Conservation (phyloP, 2,329 filamentous ascomycete genomes). For the Dissoconium aciculare region DNA sequence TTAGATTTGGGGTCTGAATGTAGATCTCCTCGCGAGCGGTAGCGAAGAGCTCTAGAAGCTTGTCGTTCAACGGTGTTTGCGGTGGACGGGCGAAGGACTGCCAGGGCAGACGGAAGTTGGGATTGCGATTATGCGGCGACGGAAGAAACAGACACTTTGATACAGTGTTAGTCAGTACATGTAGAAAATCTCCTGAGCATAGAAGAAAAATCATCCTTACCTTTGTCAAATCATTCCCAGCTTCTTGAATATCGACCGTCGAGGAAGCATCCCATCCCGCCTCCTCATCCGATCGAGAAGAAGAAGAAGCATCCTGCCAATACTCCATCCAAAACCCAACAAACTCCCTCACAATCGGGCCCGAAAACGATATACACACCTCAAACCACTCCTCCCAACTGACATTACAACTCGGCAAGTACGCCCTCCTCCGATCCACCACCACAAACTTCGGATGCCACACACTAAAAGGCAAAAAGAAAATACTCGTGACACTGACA, state of each 20-base stretch:
- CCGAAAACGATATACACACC: constrained; percentile 53
- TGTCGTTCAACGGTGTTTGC: constrained; percentile 51
- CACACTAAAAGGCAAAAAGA: constrained; percentile 68
- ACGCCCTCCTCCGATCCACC: constrained; percentile 50
- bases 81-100: constrained; percentile 35
- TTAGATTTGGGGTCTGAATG: constrained; percentile 67
- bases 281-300: too few species aligned
- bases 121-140: constrained; percentile 57
- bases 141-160: too few species aligned
- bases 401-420: constrained; percentile 68
- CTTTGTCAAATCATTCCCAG: too few species aligned
- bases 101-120: constrained; percentile 47
- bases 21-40: constrained; percentile 46
- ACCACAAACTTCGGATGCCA: constrained; percentile 78
- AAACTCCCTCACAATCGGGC: constrained; percentile 46
- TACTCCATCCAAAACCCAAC: constrained; percentile 51
- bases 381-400: constrained; percentile 85
- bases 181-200: too few species aligned
- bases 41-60: constrained; percentile 45
- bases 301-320: too few species aligned
- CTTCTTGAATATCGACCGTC: too few species aligned
- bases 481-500: constrained; percentile 59
- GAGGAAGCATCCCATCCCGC: too few species aligned
- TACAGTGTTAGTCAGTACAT: too few species aligned
- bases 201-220: too few species aligned